Percentiles rank a stretch among this genome's conserved stretches.
Evolutionary conservation across 306 rosid species (phyloP).

Genomic region (Hylodesmum podocarpum): DNA sequence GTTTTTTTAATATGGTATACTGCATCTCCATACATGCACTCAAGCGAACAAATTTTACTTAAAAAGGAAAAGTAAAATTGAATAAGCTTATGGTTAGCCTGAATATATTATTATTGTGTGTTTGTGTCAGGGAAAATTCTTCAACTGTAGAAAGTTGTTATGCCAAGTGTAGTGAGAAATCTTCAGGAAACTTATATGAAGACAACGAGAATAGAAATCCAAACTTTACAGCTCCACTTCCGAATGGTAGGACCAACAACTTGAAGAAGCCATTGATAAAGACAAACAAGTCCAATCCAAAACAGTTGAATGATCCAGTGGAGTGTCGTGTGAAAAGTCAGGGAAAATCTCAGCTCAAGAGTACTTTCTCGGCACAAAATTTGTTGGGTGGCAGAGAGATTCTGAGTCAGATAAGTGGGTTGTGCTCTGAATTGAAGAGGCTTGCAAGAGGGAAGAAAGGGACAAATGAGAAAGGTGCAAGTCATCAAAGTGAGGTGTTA

Average conservation of each 20-base stretch:
- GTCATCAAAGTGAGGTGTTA: constrained; percentile 7
- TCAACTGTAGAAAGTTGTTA: constrained; percentile 10
- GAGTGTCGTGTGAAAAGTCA: constrained; percentile 23
- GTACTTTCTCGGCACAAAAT: constrained; percentile 53
- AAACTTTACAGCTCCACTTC: constrained; percentile 32
- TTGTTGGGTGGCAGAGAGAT: constrained; percentile 46
- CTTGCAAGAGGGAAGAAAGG: constrained; percentile 43
- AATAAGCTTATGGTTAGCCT: background rate
- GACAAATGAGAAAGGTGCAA: constrained; percentile 20
- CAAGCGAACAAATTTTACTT: background rate
- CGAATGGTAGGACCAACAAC: constrained; percentile 19
- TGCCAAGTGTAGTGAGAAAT: constrained; percentile 16
- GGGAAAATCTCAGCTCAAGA: constrained; percentile 37
- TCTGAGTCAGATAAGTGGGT: constrained; percentile 50
- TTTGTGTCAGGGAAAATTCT: constrained; percentile 27
- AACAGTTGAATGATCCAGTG: constrained; percentile 5
- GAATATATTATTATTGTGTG: background rate
- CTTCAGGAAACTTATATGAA: constrained; percentile 21
- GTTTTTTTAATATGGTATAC: too few relatives aligned
- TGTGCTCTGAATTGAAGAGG: constrained; percentile 52
- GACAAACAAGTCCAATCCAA: background rate
- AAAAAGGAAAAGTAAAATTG: background rate
- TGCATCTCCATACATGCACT: too few relatives aligned
- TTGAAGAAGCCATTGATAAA: constrained; percentile 29
- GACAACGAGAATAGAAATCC: constrained; percentile 54